phyloP scores from a whole-genome alignment of 768 basidiomycete species.

The Kwoniella bestiolae region DNA sequence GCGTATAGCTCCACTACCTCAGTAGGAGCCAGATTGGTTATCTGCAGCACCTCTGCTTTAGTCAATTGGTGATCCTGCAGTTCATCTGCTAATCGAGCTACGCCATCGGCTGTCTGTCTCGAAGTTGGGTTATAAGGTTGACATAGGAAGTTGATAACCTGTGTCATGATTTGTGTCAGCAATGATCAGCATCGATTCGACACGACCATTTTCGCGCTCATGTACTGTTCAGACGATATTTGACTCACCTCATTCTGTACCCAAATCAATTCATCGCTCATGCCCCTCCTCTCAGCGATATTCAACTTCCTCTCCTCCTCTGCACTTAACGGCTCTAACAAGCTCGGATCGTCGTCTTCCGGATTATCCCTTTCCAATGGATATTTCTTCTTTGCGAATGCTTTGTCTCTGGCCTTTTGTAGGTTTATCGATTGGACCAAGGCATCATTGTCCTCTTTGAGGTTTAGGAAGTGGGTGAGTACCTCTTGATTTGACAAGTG shows the following conservation, averaged over 20 bases:
- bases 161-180: neutral
- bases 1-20: constrained; percentile 84
- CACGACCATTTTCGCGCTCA: no score
- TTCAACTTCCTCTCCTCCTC: constrained; percentile 73
- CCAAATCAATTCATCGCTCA: constrained; percentile 80
- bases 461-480: constrained; percentile 72
- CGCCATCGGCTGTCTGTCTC: constrained; percentile 68
- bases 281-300: constrained; percentile 62
- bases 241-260: constrained; percentile 80
- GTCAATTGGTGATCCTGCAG: constrained; percentile 75
- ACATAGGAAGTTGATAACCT: constrained; percentile 86
- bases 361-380: constrained; percentile 33
- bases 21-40: constrained; percentile 86
- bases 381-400: constrained; percentile 21
- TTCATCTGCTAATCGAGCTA: constrained; percentile 69
- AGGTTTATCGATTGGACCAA: constrained; percentile 17
- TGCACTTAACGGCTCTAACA: constrained; percentile 27
- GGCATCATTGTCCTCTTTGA: constrained; percentile 65
- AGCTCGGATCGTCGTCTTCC: constrained; percentile 20
- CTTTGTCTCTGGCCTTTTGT: constrained; percentile 21
- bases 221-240: no score
- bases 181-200: neutral
- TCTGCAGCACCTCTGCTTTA: constrained; percentile 87
- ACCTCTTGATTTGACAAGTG: constrained; percentile 90
- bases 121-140: constrained; percentile 72